Conservation (phyloP, 495 filamentous ascomycete genomes). For the Venustampulla echinocandica region DNA sequence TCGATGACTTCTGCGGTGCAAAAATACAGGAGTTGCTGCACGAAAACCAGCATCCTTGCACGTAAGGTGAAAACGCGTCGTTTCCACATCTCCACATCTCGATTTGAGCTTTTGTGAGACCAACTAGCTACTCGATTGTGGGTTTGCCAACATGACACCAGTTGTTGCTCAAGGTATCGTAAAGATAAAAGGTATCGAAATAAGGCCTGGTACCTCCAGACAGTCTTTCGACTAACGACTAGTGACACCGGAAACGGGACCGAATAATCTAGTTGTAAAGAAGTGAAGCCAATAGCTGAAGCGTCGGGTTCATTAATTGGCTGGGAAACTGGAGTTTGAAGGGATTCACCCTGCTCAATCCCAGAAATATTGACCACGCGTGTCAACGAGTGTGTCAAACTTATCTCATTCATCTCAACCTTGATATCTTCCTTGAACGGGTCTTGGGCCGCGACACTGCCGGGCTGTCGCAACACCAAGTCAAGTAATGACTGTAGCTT, state of each 20-base stretch:
- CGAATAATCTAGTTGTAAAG: conserved; percentile 83
- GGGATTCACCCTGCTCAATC: conserved; percentile 75
- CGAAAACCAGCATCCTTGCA: conserved; percentile 90
- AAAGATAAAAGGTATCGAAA: conserved; percentile 88
- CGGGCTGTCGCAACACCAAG: conserved; percentile 87
- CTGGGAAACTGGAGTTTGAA: conserved; percentile 38
- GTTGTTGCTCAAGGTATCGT: conserved; percentile 76
- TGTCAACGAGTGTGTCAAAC: conserved; percentile 87
- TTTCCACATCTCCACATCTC: conserved; percentile 83
- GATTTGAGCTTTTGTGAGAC: conserved; percentile 68
- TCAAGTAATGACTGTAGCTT: conserved; percentile 93
- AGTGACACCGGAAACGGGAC: conserved; percentile 96
- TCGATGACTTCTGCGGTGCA: conserved; percentile 96
- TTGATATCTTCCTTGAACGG: conserved; percentile 98
- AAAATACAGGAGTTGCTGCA: conserved; percentile 93
- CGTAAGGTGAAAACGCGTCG: conserved; percentile 83
- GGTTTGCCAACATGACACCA: conserved; percentile 80
- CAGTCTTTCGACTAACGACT: conserved; percentile 90
- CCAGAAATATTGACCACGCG: conserved; percentile 92
- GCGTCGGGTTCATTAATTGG: conserved; percentile 67
- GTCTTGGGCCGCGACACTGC: conserved; percentile 86
- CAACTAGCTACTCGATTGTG: conserved; percentile 79
- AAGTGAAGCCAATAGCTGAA: conserved; percentile 79
- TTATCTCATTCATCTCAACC: conserved; percentile 90
- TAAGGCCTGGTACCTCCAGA: conserved; percentile 89